A percentile compares a stretch with the other conserved stretches of the same genome.
Conservation (phyloP, 192 early-diverging fungal species). For the Coemansia sp. region DNA sequence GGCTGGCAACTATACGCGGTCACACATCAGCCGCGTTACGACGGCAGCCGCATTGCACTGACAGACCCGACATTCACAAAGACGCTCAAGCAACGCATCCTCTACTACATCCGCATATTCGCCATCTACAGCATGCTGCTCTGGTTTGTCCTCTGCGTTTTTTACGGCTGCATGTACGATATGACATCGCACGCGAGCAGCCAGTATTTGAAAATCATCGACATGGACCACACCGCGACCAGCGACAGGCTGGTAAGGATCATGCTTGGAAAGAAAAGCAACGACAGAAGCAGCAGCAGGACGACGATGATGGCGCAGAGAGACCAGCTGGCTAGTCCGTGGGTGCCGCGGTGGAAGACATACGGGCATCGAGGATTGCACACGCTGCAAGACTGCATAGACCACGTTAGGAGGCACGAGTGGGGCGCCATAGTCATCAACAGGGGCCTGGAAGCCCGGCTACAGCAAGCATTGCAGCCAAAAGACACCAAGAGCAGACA, state of each 20-base stretch:
- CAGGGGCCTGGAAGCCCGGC: not conserved
- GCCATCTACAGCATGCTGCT: conserved; percentile 13
- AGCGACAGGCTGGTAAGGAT: not conserved
- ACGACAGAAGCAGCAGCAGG: no score
- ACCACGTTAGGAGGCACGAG: conserved; percentile 11
- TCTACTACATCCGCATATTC: conserved; percentile 9
- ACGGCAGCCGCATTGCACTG: conserved; percentile 14
- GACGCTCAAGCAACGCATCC: not conserved
- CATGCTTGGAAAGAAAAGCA: not conserved
- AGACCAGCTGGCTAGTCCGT: not conserved
- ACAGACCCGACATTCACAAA: not conserved
- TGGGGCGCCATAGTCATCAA: conserved; percentile 23
- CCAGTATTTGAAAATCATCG: conserved; percentile 8
- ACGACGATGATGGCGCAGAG: no score
- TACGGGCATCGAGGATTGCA: not conserved
- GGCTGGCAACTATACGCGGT: conserved; percentile 1
- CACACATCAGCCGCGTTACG: not conserved
- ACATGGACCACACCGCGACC: not conserved
- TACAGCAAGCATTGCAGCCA: conserved; percentile 3
- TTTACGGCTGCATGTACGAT: conserved; percentile 6
- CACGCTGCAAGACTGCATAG: not conserved
- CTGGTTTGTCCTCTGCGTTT: conserved; percentile 1
- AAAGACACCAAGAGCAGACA: no score
- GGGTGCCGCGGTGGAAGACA: not conserved
- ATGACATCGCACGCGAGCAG: not conserved